Percentiles rank a stretch among this genome's conserved stretches.
Conservation (phyloP, 2,329 filamentous ascomycete species). For the Sarocladium brachiariae region DNA sequence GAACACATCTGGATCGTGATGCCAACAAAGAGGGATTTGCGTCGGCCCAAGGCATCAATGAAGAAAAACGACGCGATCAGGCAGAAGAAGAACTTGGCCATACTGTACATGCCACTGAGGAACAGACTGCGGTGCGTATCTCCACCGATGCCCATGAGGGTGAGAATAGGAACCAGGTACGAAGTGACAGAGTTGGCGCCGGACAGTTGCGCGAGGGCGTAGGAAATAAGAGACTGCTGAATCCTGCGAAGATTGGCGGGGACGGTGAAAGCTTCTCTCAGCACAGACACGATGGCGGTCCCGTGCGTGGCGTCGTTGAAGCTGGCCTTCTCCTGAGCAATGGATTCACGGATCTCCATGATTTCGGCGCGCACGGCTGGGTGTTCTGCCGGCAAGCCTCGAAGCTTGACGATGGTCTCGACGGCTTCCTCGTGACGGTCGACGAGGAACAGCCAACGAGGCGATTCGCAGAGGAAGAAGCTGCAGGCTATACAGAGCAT, state of each 20-base stretch:
- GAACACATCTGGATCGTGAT: slow-evolving; percentile 31
- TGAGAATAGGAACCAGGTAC: slow-evolving; percentile 36
- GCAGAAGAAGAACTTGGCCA: slow-evolving; percentile 35
- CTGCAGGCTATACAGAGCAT: slow-evolving; percentile 19
- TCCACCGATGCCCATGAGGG: slow-evolving; percentile 25
- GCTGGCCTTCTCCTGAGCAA: slow-evolving; percentile 13
- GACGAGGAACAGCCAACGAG: slow-evolving; percentile 28
- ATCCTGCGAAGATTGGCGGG: slow-evolving; percentile 31
- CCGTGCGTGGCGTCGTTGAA: slow-evolving; percentile 10
- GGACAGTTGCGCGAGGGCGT: slow-evolving; percentile 34
- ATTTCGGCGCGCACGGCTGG: slow-evolving; percentile 16
- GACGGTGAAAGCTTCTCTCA: slow-evolving; percentile 30
- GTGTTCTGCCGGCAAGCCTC: slow-evolving; percentile 20
- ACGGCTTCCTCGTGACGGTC: slow-evolving; percentile 22
- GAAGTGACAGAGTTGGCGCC: slow-evolving; percentile 36
- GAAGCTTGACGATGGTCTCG: slow-evolving; percentile 15
- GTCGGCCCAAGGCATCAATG: slow-evolving; percentile 35
- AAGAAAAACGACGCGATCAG: slow-evolving; percentile 36
- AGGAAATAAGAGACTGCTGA: slow-evolving; percentile 30
- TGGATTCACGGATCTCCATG: slow-evolving; percentile 22
- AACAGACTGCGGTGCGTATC: slow-evolving; percentile 27
- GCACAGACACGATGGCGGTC: slow-evolving; percentile 15
- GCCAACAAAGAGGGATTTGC: slow-evolving; percentile 29
- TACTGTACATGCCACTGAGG: slow-evolving; percentile 33
- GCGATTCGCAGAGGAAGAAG: slow-evolving; percentile 29